phyloP scores from a whole-genome alignment of 2,329 filamentous ascomycete species.

The Salinomyces thailandicus region DNA sequence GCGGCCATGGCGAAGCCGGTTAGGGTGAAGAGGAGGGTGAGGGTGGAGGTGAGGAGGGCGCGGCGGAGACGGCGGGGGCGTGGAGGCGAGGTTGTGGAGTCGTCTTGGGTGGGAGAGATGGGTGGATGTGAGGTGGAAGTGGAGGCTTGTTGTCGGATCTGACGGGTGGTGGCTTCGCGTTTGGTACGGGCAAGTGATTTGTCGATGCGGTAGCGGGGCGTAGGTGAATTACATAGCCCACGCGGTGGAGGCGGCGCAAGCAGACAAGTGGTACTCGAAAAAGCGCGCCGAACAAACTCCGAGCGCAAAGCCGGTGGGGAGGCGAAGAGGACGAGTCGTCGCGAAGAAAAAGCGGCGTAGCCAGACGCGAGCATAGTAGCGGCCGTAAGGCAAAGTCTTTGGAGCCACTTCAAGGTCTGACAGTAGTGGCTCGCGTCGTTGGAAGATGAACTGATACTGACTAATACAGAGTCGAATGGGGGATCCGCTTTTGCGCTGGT shows the following conservation, averaged over 20 bases:
- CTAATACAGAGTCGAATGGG: too few relatives aligned
- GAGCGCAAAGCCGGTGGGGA: slow-evolving; percentile 6
- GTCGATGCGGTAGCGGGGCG: too few relatives aligned
- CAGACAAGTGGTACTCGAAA: too few relatives aligned
- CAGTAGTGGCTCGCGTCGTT: too few relatives aligned
- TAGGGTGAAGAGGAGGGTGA: slow-evolving; percentile 39
- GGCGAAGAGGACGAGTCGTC: slow-evolving; percentile 1
- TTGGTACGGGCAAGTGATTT: too few relatives aligned
- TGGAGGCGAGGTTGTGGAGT: background rate
- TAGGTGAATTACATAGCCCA: too few relatives aligned
- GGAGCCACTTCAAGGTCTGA: too few relatives aligned
- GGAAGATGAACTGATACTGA: too few relatives aligned
- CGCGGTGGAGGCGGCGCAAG: too few relatives aligned
- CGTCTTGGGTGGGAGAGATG: too few relatives aligned
- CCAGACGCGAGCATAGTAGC: background rate
- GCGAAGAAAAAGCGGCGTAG: background rate
- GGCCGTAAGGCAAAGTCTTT: slow-evolving; percentile 1
- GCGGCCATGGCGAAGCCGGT: slow-evolving; percentile 49
- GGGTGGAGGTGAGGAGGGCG: slow-evolving; percentile 37
- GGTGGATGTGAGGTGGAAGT: background rate
- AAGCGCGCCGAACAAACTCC: slow-evolving; percentile 8
- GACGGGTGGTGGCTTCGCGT: too few relatives aligned
- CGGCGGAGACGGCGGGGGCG: slow-evolving; percentile 15
- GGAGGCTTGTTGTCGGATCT: background rate
- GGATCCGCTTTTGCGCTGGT: too few relatives aligned